phyloP scores from a whole-genome alignment of 169 alveolate species.

The Plasmodium chabaudi region DNA sequence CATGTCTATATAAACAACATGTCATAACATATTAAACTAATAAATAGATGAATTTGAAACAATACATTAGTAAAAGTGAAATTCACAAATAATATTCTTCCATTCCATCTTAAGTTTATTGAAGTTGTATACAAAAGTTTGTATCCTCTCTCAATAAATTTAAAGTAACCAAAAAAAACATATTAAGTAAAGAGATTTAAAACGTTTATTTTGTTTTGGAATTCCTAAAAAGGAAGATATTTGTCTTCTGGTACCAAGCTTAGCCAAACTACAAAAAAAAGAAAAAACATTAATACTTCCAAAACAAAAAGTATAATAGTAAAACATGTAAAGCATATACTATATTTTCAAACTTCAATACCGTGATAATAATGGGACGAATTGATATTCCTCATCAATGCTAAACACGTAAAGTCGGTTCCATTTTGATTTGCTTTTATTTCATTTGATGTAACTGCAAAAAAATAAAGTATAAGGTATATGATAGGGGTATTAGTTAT shows the following conservation, averaged over 20 bases:
- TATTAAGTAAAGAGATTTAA: too few relatives aligned
- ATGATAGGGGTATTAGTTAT: background rate
- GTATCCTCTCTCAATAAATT: too few relatives aligned
- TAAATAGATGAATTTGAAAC: too few relatives aligned
- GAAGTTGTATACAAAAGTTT: too few relatives aligned
- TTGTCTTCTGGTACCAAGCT: constrained; percentile 55
- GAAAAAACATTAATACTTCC: constrained; percentile 1
- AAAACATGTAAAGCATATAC: background rate
- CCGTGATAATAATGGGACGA: constrained; percentile 49
- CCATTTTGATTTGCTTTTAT: constrained; percentile 32
- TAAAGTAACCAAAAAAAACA: too few relatives aligned
- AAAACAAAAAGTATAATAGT: background rate
- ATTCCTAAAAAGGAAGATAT: constrained; percentile 40
- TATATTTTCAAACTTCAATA: background rate
- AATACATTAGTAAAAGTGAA: too few relatives aligned
- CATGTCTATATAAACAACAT: too few relatives aligned
- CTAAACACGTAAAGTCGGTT: constrained; percentile 38
- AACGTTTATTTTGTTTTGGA: too few relatives aligned
- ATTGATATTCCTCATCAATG: constrained; percentile 41
- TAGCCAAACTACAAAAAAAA: constrained; percentile 59
- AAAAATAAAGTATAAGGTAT: background rate
- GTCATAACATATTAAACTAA: too few relatives aligned
- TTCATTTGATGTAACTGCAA: constrained; percentile 14
- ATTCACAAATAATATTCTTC: too few relatives aligned
- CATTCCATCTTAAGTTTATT: too few relatives aligned